Base-by-base conservation (phyloP, 2,329 filamentous ascomycete genomes). In the Fusarium keratoplasticum region DNA sequence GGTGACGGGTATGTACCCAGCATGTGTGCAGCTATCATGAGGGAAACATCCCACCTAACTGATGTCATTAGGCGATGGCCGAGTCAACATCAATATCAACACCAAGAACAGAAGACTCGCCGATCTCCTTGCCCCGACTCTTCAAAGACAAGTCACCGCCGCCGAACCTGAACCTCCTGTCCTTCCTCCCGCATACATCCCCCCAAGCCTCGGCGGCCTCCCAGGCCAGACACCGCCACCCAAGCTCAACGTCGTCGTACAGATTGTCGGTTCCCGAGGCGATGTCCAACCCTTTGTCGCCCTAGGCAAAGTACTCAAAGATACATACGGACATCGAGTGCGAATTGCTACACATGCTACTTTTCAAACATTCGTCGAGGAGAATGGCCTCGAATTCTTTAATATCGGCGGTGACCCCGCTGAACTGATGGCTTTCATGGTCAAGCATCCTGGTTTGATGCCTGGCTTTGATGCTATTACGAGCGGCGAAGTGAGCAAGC, bases 381-480 rank as follows among this genome's bases (percentile, higher is more conserved):
- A 93, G 61, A 91, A 91, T 79, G 92, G 88, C 0, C 86, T 95
- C 16, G 93, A 95, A 77, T 95, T 95, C 81, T 95, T 93, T 81
- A 89, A 84, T 70, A 93, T 95, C 61, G 92, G 93, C n/a, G 93
- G 93, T 4, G 92, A 95, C 79, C 93, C 93, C 2, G 88, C 91
- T 2, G 89, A 93, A 77, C 85, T 95, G 50, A 95, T 95, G 93
- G 94, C 94, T 4, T 97, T 96, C 78, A 97, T 97, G 94, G 94
- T 96, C 54, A 95, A 95, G 82, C 93, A 96, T 75, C 94, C 95
- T 0, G 94, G 94, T 0, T 85, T 97, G 35, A 94, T 97, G 92
- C 95, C 95, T 2, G 93, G 93, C 1, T 90, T 96, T 67, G 92
- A 95, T 58, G 91, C 93, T 1, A 83, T 97, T 58, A 91, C 91